phyloP scores from a whole-genome alignment of 2,329 filamentous ascomycete genomes.

The Gaeumannomyces tritici region DNA sequence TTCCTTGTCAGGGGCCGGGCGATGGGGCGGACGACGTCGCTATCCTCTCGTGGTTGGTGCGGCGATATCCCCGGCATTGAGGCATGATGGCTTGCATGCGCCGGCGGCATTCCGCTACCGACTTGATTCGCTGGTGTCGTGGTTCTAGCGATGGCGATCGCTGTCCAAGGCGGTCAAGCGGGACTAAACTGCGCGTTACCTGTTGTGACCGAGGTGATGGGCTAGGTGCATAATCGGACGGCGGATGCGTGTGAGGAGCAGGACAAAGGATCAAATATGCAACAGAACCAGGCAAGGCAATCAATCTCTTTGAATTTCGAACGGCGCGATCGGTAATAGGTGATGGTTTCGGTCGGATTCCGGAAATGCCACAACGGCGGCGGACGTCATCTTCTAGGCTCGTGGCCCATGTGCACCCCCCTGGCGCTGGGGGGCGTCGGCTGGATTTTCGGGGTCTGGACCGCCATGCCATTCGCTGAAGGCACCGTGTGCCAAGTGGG shows the following conservation, averaged over 20 bases:
- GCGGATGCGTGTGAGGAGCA: background rate
- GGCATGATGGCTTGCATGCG: constrained; percentile 50
- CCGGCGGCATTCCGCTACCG: constrained; percentile 41
- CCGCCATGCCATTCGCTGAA: background rate
- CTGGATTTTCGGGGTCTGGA: background rate
- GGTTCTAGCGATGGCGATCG: background rate
- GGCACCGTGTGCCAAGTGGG: background rate
- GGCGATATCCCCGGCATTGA: constrained; percentile 43
- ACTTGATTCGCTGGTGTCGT: constrained; percentile 6
- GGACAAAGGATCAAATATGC: background rate
- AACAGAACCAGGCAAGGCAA: too few relatives aligned
- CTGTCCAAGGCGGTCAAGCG: background rate
- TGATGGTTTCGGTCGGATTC: background rate
- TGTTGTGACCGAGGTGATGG: background rate
- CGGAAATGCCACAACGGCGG: background rate
- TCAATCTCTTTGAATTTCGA: background rate
- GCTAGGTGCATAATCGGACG: background rate
- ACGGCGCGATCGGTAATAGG: background rate
- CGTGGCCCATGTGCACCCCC: background rate
- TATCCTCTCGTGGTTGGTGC: constrained; percentile 27
- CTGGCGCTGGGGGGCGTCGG: background rate
- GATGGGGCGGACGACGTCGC: constrained; percentile 22
- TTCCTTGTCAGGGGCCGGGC: constrained; percentile 41
- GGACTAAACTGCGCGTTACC: background rate
- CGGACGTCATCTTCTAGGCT: background rate